A percentile compares a stretch with the other conserved stretches of the same genome.
These are phyloP conservation scores for Coelastrella sp. DNA, from an alignment of 139 green algal species.

Conservation along the genomic window DNA sequence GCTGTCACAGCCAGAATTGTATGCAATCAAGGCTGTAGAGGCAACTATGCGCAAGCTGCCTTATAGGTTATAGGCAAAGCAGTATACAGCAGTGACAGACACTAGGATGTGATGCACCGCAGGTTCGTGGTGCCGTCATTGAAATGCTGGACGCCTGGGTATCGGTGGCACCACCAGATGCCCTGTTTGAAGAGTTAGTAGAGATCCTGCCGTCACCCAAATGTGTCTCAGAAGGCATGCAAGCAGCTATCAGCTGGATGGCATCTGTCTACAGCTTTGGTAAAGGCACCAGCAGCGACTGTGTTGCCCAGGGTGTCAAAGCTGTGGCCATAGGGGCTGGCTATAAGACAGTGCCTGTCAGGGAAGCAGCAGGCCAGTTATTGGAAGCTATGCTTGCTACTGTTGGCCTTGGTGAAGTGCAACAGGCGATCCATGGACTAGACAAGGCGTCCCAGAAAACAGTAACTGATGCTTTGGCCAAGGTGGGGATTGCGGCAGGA, in stretches of 20 bases:
- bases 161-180: conserved; percentile 53
- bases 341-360: conserved; percentile 84
- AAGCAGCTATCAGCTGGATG: conserved; percentile 49
- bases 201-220: conserved; percentile 76
- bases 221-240: conserved; percentile 78
- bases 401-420: conserved; percentile 46
- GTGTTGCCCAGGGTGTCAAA: conserved; percentile 48
- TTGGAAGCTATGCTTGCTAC: conserved; percentile 62
- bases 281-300: conserved; percentile 32
- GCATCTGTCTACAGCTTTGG: conserved; percentile 28
- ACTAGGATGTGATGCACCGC: background rate
- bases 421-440: background rate
- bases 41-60: background rate
- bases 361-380: conserved; percentile 74
- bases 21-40: too few relatives aligned
- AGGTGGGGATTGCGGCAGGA: conserved; percentile 45
- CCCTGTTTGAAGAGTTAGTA: conserved; percentile 61
- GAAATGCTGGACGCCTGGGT: conserved; percentile 87
- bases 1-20: too few relatives aligned
- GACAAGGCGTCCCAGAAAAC: conserved; percentile 44
- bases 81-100: background rate
- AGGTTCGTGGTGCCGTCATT: conserved; percentile 83
- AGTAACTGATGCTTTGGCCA: conserved; percentile 57
- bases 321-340: conserved; percentile 54
- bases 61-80: background rate